Percentiles rank a stretch among this genome's conserved stretches.
phyloP scores from a whole-genome alignment of 2,329 filamentous ascomycete species.

The Cordyceps pruinosa region DNA sequence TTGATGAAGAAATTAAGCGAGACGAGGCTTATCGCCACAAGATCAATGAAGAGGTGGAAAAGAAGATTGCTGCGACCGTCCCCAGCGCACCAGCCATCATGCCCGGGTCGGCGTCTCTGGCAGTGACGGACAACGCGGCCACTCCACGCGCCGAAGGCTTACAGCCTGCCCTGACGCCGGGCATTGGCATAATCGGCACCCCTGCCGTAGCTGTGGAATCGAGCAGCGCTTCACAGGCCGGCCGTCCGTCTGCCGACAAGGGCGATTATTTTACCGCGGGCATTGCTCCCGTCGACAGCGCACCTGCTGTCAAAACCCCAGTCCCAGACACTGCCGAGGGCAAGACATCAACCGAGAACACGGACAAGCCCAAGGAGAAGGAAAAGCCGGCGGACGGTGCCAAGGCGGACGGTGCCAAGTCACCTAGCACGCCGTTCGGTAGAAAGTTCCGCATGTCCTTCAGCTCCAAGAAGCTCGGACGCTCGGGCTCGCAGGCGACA shows the following conservation, averaged over 20 bases:
- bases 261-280: conserved; percentile 73
- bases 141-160: conserved; percentile 60
- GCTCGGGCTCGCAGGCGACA: conserved; percentile 52
- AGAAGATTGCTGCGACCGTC: conserved; percentile 48
- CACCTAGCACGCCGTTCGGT: conserved; percentile 59
- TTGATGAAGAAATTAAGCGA: conserved; percentile 82
- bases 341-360: conserved; percentile 40
- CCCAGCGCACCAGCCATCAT: conserved; percentile 55
- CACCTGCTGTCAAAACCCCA: conserved; percentile 23
- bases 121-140: conserved; percentile 26
- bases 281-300: conserved; percentile 41
- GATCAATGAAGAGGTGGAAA: conserved; percentile 57
- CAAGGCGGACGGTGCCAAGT: conserved; percentile 52
- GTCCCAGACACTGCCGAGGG: conserved; percentile 42
- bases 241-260: conserved; percentile 55
- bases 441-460: conserved; percentile 85
- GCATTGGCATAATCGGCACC: conserved; percentile 70
- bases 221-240: conserved; percentile 44
- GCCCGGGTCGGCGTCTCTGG: conserved; percentile 29
- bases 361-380: conserved; percentile 41
- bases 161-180: conserved; percentile 63
- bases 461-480: conserved; percentile 74
- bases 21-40: conserved; percentile 68
- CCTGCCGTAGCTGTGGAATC: conserved; percentile 45
- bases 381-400: conserved; percentile 42